Evolutionary conservation across 2,329 filamentous ascomycete genomes (phyloP).

Genomic region (Magnaporthales sp.): DNA sequence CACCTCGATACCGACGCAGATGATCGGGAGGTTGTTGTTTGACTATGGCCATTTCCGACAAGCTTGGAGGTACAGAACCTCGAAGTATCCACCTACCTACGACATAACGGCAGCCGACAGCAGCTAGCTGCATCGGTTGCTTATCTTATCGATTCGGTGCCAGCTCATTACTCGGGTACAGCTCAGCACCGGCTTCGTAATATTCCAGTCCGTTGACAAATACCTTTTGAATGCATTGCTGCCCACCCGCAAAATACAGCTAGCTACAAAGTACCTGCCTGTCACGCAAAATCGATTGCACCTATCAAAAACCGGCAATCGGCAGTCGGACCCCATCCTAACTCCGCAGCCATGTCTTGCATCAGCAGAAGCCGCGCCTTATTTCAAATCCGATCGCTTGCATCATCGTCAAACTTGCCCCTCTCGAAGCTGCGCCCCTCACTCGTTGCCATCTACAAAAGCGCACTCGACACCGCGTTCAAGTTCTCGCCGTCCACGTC

Average conservation of each 20-base stretch:
- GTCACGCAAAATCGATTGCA: neutral
- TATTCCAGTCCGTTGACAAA: neutral
- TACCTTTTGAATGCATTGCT: neutral
- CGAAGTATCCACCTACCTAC: neutral
- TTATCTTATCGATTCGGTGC: neutral
- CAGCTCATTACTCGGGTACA: neutral
- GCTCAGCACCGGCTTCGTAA: neutral
- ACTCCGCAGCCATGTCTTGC: neutral
- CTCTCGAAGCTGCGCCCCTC: neutral
- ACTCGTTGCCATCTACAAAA: neutral
- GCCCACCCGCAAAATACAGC: neutral
- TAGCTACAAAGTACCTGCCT: neutral
- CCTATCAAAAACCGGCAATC: neutral
- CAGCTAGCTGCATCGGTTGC: neutral
- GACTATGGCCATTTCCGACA: neutral
- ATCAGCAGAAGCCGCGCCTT: neutral
- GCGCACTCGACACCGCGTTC: neutral
- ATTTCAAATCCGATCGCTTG: constrained; percentile 2
- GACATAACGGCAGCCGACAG: neutral
- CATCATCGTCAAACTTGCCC: neutral
- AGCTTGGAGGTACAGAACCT: neutral
- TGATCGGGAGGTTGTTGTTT: neutral
- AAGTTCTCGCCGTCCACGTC: neutral
- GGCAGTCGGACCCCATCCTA: neutral
- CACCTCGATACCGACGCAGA: neutral